Evolutionary conservation across 1,284 basidiomycete genomes (phyloP), one percentile per base, ranked within the genome.

Genomic region (Anthracocystis panici-leucophaei): DNA sequence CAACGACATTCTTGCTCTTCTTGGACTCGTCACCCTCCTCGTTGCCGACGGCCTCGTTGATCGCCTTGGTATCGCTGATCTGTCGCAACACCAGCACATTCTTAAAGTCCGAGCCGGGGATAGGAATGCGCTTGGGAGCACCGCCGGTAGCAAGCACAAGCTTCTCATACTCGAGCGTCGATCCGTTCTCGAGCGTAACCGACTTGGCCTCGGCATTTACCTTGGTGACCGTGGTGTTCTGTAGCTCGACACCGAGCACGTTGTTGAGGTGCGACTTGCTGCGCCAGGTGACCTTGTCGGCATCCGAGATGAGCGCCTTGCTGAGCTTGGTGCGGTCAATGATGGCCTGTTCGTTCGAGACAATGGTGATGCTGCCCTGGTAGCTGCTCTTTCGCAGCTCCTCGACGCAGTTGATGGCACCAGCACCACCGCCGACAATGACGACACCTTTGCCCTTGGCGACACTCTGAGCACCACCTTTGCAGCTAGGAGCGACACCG

Each of bases 301-400:
- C 86, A 78, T 95, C 92, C 21, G 91, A 91, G 42, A 92, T 89
- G 45, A 96, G 89, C 6, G 90, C 91, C 86, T 97, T 97, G 87
- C 93, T 95, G 67, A 97, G 88, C 87, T 93, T 95, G 49, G 94
- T 94, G 64, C 93, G 89, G 86, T 97, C 95, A 78, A 97, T 93
- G 1, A 95, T 94, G 16, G 91, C 89, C 11, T 88, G 87, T 86
- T 97, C 95, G 80, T 91, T 91, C 21, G 91, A 91, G 23, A 97
- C 85, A 52, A 97, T 87, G 2, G 91, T 93, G 82, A 97, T 93
- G 9, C 90, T 88, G 20, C 90, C 92, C 42, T 88, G 88, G 87
- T 91, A 97, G 23, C 92, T 92, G 81, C 92, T 89, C 92, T 94
- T 92, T 69, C 94, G 88, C 79, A 97, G 87, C 82, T 92, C 92